Base-by-base conservation (phyloP, 2,329 filamentous ascomycete species). In the Claviceps capensis region DNA sequence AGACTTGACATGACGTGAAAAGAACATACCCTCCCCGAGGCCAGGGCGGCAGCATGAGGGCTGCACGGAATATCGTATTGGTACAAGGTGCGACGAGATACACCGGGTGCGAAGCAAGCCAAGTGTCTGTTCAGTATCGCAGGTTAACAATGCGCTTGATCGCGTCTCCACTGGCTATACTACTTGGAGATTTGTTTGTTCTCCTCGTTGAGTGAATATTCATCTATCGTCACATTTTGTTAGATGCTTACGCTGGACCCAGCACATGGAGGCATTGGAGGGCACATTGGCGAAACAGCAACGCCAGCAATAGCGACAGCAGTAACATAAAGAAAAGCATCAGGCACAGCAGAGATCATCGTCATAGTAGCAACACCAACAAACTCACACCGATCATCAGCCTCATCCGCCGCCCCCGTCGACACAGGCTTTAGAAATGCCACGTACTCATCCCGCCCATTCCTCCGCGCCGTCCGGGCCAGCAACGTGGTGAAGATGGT, bases 401-500 rank as follows among this genome's bases (percentile, higher is more conserved):
- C 82, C 52, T 90, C 85, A 26, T 78, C 68, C 9, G 70, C 62
- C 7, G 83, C 75, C 0, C 88, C 88, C 0, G 88, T 93, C 2
- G 86, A 91, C 2, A 94, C 82, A 0, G 88, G 88, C 65, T 94
- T 94, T 51, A 94, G 63, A 64, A 86, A 94, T 11, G 76, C 73
- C 1, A 82, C 75, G 19, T 69, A 67, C 46, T 76, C 73, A 19
- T 68, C 60, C 7, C 65, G 64, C 56, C 72, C 71, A 41, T 68
- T 67, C 26, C 68, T 71, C 40, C 68, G 69, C 4, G 82, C 75
- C 8, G 83, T 77, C 55, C 78, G 81, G 64, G 81, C 85, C 3
- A 94, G 71, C 13, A 88, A 67, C 0, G 86, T 88, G 2, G 85
- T 83, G 53, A 89, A 77, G 36, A 94, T 79, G 0, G 88, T 94